Evolutionary conservation across 2,329 filamentous ascomycete species (phyloP).

Genomic region (Blastomyces parvus): DNA sequence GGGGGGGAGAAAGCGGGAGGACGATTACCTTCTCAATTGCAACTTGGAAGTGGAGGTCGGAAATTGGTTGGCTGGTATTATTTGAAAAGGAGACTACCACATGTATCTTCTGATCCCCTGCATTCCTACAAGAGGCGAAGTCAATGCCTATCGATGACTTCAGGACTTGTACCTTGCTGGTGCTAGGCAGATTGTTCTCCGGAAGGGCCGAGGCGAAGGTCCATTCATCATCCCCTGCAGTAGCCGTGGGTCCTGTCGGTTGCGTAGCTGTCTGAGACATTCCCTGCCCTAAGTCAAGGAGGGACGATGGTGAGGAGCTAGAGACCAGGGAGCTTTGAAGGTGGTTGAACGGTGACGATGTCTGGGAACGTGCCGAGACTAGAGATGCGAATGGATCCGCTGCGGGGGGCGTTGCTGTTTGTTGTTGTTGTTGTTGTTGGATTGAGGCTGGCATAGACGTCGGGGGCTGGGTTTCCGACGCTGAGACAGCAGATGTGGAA

Average conservation of each 20-base stretch:
- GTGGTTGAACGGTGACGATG: conserved; percentile 33
- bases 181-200: conserved; percentile 46
- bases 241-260: conserved; percentile 13
- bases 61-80: conserved; percentile 58
- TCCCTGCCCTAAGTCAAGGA: conserved; percentile 26
- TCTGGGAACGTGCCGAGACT: conserved; percentile 43
- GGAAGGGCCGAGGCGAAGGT: conserved; percentile 82
- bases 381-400: conserved; percentile 53
- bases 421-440: conserved; percentile 25
- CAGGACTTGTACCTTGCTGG: conserved; percentile 58
- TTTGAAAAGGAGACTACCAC: conserved; percentile 80
- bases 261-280: conserved; percentile 12
- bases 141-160: conserved; percentile 63
- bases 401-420: conserved; percentile 32
- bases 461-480: conserved; percentile 43
- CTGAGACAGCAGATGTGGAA: conserved; percentile 41
- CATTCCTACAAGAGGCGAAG: conserved; percentile 57
- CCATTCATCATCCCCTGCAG: conserved; percentile 77
- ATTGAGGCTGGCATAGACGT: conserved; percentile 28
- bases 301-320: conserved; percentile 21
- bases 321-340: conserved; percentile 18
- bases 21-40: conserved; percentile 76
- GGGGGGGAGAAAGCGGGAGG: neutral
- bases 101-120: conserved; percentile 49
- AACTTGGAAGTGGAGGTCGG: conserved; percentile 78